Percentiles rank a stretch among this genome's conserved stretches.
These are phyloP conservation scores for Amanita subjunquillea DNA, from an alignment of 768 basidiomycete species.

Conservation along the genomic window DNA sequence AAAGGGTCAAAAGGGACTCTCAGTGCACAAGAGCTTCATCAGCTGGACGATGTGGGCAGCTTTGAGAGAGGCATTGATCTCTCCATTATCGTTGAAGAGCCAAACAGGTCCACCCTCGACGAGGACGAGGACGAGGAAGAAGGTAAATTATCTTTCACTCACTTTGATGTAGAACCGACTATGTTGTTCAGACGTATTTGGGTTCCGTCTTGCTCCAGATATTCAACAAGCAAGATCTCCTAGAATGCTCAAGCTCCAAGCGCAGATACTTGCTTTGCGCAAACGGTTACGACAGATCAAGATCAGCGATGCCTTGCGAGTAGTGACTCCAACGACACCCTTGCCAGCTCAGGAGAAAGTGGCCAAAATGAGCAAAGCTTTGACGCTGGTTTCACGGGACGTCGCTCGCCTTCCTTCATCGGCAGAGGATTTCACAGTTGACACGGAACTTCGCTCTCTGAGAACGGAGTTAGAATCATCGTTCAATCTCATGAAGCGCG, in stretches of 20 bases:
- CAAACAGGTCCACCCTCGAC: background rate
- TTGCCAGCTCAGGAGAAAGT: constrained; percentile 45
- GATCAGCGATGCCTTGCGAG: constrained; percentile 43
- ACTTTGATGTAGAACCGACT: background rate
- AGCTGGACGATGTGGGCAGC: background rate
- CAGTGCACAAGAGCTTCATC: background rate
- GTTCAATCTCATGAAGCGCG: constrained; percentile 33
- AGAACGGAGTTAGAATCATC: constrained; percentile 47
- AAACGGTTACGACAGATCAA: constrained; percentile 52
- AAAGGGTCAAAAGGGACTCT: background rate
- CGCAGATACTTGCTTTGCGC: constrained; percentile 41
- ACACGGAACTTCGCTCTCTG: constrained; percentile 55
- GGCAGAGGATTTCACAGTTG: constrained; percentile 27
- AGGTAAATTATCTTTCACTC: constrained; percentile 8
- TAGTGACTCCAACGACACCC: constrained; percentile 26
- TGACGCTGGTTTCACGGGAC: constrained; percentile 35
- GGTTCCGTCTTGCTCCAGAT: constrained; percentile 27
- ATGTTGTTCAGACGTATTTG: constrained; percentile 44
- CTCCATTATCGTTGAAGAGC: constrained; percentile 5
- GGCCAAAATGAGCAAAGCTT: constrained; percentile 33
- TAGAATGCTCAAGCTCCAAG: constrained; percentile 35
- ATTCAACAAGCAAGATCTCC: constrained; percentile 21
- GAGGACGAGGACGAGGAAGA: constrained; percentile 1
- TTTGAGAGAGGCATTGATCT: constrained; percentile 2
- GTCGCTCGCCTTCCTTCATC: constrained; percentile 35